Conservation (phyloP, 169 alveolate genomes). For the Plasmodium cynomolgi region DNA sequence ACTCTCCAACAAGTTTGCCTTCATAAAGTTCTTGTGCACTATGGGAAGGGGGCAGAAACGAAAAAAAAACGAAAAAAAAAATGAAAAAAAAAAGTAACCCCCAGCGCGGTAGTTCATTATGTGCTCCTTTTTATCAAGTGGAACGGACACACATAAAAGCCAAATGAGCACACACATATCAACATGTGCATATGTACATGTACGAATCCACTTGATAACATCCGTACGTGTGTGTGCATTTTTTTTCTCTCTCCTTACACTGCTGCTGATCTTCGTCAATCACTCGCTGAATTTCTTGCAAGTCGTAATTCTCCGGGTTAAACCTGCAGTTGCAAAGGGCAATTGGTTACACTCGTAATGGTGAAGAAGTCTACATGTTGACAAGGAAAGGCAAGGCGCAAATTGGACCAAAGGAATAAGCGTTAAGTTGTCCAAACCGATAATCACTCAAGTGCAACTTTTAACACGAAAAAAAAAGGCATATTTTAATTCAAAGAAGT, state of each 20-base stretch:
- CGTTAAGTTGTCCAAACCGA: not conserved
- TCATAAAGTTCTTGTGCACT: conserved; percentile 71
- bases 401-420: not conserved
- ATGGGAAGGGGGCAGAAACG: not conserved
- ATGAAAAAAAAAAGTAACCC: not conserved
- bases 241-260: conserved; percentile 12
- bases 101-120: not conserved
- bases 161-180: not conserved
- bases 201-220: not conserved
- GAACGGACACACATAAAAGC: not conserved
- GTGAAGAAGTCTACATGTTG: not conserved
- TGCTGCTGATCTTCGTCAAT: conserved; percentile 54
- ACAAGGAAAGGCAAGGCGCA: not conserved
- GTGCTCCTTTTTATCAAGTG: not conserved
- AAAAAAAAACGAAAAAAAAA: conserved; percentile 18
- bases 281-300: conserved; percentile 68
- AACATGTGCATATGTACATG: not conserved
- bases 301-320: conserved; percentile 63
- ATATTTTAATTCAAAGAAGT: not conserved
- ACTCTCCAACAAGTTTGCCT: conserved; percentile 46
- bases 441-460: not conserved
- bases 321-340: conserved; percentile 28
- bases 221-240: not conserved
- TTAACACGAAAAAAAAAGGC: not conserved
- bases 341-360: not conserved